A percentile compares a stretch with the other conserved stretches of the same genome.
Conservation (phyloP, 176 grass and related monocot genomes). For the Themeda triandra region DNA sequence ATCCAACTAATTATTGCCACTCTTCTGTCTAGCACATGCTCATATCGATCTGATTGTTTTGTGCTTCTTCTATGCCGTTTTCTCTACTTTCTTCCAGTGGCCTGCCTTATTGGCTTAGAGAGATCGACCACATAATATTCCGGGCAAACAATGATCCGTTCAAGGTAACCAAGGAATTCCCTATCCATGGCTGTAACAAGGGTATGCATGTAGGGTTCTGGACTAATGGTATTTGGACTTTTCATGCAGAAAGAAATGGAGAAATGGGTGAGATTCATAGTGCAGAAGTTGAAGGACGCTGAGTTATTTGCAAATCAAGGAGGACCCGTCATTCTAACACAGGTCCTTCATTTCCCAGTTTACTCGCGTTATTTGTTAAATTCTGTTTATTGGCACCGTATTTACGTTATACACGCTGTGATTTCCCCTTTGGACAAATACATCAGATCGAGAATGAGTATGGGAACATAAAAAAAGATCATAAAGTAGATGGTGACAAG, state of each 20-base stretch:
- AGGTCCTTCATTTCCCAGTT: conserved; percentile 43
- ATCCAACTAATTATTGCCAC: neutral
- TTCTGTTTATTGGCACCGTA: neutral
- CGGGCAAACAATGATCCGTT: conserved; percentile 73
- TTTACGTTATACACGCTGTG: neutral
- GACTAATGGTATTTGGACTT: neutral
- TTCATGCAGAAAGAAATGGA: conserved; percentile 68
- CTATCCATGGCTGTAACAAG: neutral
- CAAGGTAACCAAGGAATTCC: conserved; percentile 47
- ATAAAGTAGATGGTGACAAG: conserved; percentile 40
- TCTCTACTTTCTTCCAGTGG: conserved; percentile 40
- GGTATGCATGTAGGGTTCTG: neutral
- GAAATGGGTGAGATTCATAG: conserved; percentile 66
- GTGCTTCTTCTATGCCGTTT: neutral
- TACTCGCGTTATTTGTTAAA: neutral
- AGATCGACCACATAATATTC: conserved; percentile 64
- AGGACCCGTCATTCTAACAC: conserved; percentile 72
- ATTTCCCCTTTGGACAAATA: conserved; percentile 10
- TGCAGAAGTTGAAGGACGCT: conserved; percentile 67
- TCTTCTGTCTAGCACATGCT: neutral
- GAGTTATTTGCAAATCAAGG: conserved; percentile 71
- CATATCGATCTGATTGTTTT: conserved; percentile 5
- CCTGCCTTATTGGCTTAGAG: conserved; percentile 83
- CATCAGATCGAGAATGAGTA: conserved; percentile 95
- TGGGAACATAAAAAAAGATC: conserved; percentile 56